Conservation (phyloP, 352 stramenopile species). For the Pythium utonaiense region DNA sequence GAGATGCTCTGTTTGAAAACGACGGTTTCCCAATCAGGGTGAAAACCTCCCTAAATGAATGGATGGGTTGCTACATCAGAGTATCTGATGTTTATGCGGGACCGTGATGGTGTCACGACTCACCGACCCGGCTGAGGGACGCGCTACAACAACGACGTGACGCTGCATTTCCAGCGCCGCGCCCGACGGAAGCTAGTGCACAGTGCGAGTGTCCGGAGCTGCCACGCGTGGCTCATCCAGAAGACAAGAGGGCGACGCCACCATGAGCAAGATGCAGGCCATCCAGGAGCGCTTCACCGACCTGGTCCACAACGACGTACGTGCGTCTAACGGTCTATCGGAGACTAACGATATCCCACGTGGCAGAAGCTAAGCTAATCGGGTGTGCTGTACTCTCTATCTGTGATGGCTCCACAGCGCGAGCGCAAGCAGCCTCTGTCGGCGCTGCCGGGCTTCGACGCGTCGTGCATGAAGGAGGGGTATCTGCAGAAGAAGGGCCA, state of each 20-base stretch:
- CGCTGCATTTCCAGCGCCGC: background rate
- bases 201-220: background rate
- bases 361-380: slow-evolving; percentile 1
- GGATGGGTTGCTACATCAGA: slow-evolving; percentile 10
- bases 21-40: slow-evolving; percentile 16
- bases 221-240: background rate
- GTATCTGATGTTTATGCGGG: slow-evolving; percentile 8
- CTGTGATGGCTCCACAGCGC: slow-evolving; percentile 33
- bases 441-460: slow-evolving; percentile 46
- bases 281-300: slow-evolving; percentile 79
- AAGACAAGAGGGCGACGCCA: background rate
- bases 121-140: slow-evolving; percentile 15
- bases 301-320: slow-evolving; percentile 67
- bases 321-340: slow-evolving; percentile 1
- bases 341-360: background rate
- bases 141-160: slow-evolving; percentile 18
- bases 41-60: background rate
- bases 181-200: background rate
- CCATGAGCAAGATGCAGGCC: slow-evolving; percentile 40
- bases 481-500: slow-evolving; percentile 86
- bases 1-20: background rate
- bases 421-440: slow-evolving; percentile 56
- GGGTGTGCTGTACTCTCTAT: background rate
- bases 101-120: slow-evolving; percentile 1
- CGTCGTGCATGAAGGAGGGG: slow-evolving; percentile 73